Evolutionary conservation across 306 rosid genomes (phyloP).

Genomic region (Mimosa pudica): DNA sequence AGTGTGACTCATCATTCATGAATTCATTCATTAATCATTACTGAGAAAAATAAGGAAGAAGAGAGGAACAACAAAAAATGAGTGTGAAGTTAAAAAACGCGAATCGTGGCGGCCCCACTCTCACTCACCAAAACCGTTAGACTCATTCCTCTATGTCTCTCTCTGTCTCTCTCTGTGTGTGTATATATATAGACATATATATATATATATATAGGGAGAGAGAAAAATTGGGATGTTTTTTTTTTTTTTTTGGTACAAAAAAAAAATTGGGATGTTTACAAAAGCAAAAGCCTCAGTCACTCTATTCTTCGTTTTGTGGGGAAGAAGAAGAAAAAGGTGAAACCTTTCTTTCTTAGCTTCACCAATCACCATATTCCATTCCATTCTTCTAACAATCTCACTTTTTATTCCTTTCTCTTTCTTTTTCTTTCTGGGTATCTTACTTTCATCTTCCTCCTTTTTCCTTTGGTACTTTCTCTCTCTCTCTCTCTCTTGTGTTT

Average conservation of each 20-base stretch:
- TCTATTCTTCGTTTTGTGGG: conserved; percentile 4
- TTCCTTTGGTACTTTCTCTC: conserved; percentile 39
- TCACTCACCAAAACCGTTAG: conserved; percentile 17
- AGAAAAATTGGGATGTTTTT: too few relatives aligned
- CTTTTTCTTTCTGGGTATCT: conserved; percentile 39
- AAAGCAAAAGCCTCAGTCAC: too few relatives aligned
- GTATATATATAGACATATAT: background rate
- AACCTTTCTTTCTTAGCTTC: conserved; percentile 73
- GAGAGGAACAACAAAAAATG: background rate
- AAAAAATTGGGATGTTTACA: too few relatives aligned
- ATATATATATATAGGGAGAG: too few relatives aligned
- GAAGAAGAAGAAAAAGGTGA: background rate
- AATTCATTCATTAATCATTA: too few relatives aligned
- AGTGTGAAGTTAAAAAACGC: background rate
- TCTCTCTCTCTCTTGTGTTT: conserved; percentile 19
- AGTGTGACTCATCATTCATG: too few relatives aligned
- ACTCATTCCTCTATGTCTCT: background rate
- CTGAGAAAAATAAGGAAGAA: too few relatives aligned
- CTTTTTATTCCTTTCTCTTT: conserved; percentile 45
- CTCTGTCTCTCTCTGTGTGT: background rate
- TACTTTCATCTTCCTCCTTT: conserved; percentile 31
- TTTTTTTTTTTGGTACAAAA: too few relatives aligned
- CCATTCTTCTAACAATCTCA: conserved; percentile 70
- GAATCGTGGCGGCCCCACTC: conserved; percentile 33
- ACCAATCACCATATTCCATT: conserved; percentile 59